phyloP scores from a whole-genome alignment of 2,329 filamentous ascomycete species.

The Coniosporium tulheliwenetii region DNA sequence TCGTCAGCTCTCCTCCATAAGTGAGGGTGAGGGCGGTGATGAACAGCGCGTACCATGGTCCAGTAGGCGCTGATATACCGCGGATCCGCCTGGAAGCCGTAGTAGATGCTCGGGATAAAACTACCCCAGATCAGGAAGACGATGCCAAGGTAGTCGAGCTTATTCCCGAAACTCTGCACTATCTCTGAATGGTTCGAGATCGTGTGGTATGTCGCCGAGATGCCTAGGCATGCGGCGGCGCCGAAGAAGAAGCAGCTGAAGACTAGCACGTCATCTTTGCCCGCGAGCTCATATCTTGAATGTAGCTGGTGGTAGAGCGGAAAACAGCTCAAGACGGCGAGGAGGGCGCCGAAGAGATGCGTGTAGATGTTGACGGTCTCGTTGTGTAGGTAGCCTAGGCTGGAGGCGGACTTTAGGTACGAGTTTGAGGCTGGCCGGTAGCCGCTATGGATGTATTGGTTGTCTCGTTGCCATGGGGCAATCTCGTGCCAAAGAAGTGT shows the following conservation, averaged over 20 bases:
- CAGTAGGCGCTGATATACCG: slow-evolving; percentile 56
- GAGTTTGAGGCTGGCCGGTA: slow-evolving; percentile 50
- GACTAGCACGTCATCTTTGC: slow-evolving; percentile 47
- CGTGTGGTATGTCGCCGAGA: slow-evolving; percentile 60
- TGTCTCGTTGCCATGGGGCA: slow-evolving; percentile 38
- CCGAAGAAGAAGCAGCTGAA: slow-evolving; percentile 70
- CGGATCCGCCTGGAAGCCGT: slow-evolving; percentile 63
- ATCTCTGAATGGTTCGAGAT: slow-evolving; percentile 68
- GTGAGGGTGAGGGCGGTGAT: no score
- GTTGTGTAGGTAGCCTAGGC: slow-evolving; percentile 49
- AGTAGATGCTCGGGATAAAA: slow-evolving; percentile 78
- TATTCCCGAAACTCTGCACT: slow-evolving; percentile 74
- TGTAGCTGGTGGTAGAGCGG: slow-evolving; percentile 42
- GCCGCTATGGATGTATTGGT: slow-evolving; percentile 51
- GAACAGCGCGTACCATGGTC: slow-evolving; percentile 43
- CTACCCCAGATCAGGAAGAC: slow-evolving; percentile 82
- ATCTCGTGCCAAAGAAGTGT: slow-evolving; percentile 28
- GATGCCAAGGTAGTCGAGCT: slow-evolving; percentile 89
- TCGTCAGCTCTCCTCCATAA: background rate
- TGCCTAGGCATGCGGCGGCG: slow-evolving; percentile 27
- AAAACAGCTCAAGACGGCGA: slow-evolving; percentile 36
- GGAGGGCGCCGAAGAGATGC: slow-evolving; percentile 51
- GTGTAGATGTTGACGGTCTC: slow-evolving; percentile 59
- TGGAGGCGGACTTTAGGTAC: slow-evolving; percentile 40
- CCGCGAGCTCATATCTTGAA: slow-evolving; percentile 51